Evolutionary conservation across 2,329 filamentous ascomycete species (phyloP).

Genomic region (Epichloe coenophiala): DNA sequence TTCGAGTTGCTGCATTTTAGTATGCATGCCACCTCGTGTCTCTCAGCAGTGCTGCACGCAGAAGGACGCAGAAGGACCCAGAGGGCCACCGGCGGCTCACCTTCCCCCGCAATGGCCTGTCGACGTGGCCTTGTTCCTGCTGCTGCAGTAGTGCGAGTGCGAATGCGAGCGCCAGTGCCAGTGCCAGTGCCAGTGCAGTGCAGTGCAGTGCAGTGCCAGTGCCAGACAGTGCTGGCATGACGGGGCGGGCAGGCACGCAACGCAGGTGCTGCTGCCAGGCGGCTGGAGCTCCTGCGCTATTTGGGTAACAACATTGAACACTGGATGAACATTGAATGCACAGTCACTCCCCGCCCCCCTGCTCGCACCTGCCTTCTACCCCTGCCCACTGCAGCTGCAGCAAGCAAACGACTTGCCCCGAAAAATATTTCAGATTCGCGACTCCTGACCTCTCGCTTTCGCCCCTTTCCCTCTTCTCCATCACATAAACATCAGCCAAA

Average conservation of each 20-base stretch:
- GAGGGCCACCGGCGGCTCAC: background rate
- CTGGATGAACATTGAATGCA: background rate
- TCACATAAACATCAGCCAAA: slow-evolving; percentile 30
- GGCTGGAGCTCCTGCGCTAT: background rate
- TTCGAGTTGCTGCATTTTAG: background rate
- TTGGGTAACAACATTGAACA: background rate
- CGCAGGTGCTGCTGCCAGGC: background rate
- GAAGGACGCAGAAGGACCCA: background rate
- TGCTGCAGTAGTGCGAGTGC: too few relatives aligned
- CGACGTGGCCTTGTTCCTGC: background rate
- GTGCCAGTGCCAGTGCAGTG: background rate
- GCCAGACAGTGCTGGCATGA: too few relatives aligned
- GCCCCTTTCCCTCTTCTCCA: slow-evolving; percentile 22
- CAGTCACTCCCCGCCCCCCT: background rate
- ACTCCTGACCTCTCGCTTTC: slow-evolving; percentile 11
- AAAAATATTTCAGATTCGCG: slow-evolving; percentile 29
- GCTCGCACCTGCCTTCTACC: background rate
- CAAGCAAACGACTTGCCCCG: slow-evolving; percentile 6
- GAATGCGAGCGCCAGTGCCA: too few relatives aligned
- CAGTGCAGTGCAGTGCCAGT: too few relatives aligned
- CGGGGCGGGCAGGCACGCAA: background rate
- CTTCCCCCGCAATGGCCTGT: background rate
- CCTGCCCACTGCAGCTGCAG: slow-evolving; percentile 4
- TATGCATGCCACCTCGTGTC: background rate
- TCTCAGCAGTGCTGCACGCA: too few relatives aligned